Evolutionary conservation across 257 asterid species (phyloP).

Genomic region (Verbena officinalis): DNA sequence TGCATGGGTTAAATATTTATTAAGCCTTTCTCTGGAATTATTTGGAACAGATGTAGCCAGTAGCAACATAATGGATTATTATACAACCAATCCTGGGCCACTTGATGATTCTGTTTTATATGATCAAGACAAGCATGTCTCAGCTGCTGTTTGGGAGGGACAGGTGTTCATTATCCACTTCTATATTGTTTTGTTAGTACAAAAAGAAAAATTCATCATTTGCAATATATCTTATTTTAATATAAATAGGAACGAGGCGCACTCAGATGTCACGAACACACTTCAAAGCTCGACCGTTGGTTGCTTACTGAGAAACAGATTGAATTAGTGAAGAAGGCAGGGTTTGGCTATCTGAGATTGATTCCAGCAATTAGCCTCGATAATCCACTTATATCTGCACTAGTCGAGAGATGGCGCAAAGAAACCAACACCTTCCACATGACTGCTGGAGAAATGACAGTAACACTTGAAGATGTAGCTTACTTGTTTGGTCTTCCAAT

Average conservation of each 20-base stretch:
- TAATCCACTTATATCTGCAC: conserved; percentile 93
- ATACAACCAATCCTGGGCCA: conserved; percentile 84
- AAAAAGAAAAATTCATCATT: conserved; percentile 10
- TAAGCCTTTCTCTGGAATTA: no score
- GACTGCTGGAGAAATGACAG: conserved; percentile 92
- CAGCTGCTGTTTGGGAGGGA: conserved; percentile 95
- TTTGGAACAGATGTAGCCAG: conserved; percentile 49
- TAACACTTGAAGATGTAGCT: conserved; percentile 90
- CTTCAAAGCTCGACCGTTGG: conserved; percentile 98
- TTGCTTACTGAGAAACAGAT: conserved; percentile 62
- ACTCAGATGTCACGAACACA: conserved; percentile 97
- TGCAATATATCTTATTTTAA: conserved; percentile 11
- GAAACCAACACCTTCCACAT: conserved; percentile 94
- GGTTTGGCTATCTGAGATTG: conserved; percentile 68
- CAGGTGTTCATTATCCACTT: conserved; percentile 59
- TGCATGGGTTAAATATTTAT: conserved; percentile 6
- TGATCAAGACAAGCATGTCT: conserved; percentile 96
- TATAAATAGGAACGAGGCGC: conserved; percentile 86
- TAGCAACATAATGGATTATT: conserved; percentile 56
- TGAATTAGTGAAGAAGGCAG: conserved; percentile 62
- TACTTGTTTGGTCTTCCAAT: conserved; percentile 89
- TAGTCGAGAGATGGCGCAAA: conserved; percentile 97
- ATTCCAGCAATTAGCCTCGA: conserved; percentile 67
- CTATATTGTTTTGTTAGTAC: conserved; percentile 23
- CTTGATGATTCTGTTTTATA: conserved; percentile 73